Base-by-base conservation (phyloP, 2,329 filamentous ascomycete genomes). In the Penicillium thymicola region DNA sequence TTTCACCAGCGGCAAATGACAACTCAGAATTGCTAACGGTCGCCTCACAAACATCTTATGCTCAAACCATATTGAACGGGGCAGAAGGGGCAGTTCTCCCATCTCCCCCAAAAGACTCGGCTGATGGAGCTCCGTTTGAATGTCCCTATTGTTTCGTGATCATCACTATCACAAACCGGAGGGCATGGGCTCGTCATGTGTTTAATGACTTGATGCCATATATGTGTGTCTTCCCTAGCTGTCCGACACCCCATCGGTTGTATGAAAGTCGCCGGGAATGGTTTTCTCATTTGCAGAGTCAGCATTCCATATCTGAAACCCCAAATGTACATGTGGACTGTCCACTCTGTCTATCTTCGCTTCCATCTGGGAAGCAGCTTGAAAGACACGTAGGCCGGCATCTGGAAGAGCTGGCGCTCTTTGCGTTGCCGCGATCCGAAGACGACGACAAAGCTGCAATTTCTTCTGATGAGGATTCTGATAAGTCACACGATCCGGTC, bases 71-170 rank as follows among this genome's bases (percentile, higher is more conserved):
- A 25, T 53, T 37, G 16, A 48, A 37, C 5, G 32, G 14, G 23
- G 3, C 23, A 8, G 23, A 42, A 48, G 6, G 32, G 2, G 13
- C 49, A 5, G 45, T 75, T 58, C 18, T 75, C 58, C 21, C 67
- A 49, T 3, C 49, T 61, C 70, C 72, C 5, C 70, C 68, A 0
- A 57, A 59, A 32, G 61, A 61, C 1, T 62, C 69, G 0, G 28
- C 46, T 0, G 44, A 64, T 10, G 67, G 67, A 0, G 55, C 48
- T 7, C 64, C 67, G 0, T 77, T 78, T 38, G 69, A 76, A 55
- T 78, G 76, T 36, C 76, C 73, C 0, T 76, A 75, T 9, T 79
- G 76, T 48, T 76, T 68, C 30, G 67, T 67, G 40, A 66, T 76
- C 5, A 66, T 77, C 4, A 69, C 58, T 1, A 60, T 71, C 0